Conservation (phyloP, 2,329 filamentous ascomycete genomes). For the Sphaerostilbella broomeana region DNA sequence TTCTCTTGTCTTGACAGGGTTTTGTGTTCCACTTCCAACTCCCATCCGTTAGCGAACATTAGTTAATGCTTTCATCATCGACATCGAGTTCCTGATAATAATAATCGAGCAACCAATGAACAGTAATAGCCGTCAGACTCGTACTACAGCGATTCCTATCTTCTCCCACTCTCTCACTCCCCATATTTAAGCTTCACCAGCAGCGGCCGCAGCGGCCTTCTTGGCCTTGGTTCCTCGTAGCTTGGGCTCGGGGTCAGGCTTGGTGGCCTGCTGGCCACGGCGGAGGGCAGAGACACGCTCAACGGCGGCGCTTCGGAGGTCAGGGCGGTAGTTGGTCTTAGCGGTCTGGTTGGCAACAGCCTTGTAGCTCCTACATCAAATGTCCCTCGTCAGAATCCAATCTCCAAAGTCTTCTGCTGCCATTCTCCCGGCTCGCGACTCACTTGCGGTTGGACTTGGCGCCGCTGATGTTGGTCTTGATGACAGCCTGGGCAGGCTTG, state of each 20-base stretch:
- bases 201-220: constrained; percentile 50
- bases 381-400: constrained; percentile 16
- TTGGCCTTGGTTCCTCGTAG: constrained; percentile 71
- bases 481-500: constrained; percentile 63
- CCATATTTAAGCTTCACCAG: constrained; percentile 29
- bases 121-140: constrained; percentile 6
- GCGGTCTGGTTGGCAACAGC: constrained; percentile 74
- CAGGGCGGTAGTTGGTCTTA: constrained; percentile 78
- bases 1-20: constrained; percentile 9
- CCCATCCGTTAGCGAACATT: constrained; percentile 2
- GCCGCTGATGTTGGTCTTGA: constrained; percentile 62
- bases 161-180: background rate
- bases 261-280: constrained; percentile 69
- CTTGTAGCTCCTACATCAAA: constrained; percentile 68
- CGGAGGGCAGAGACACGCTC: constrained; percentile 82
- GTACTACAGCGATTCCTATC: constrained; percentile 10
- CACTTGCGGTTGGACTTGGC: constrained; percentile 69
- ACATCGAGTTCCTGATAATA: constrained; percentile 2
- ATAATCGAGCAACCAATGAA: constrained; percentile 5
- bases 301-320: constrained; percentile 72
- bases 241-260: constrained; percentile 68
- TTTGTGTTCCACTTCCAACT: constrained; percentile 10
- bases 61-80: constrained; percentile 1
- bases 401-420: too few species aligned
- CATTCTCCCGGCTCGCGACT: constrained; percentile 18